phyloP scores from a whole-genome alignment of 345 rosid genomes.

The sweet orange (Citrus sinensis) region DNA sequence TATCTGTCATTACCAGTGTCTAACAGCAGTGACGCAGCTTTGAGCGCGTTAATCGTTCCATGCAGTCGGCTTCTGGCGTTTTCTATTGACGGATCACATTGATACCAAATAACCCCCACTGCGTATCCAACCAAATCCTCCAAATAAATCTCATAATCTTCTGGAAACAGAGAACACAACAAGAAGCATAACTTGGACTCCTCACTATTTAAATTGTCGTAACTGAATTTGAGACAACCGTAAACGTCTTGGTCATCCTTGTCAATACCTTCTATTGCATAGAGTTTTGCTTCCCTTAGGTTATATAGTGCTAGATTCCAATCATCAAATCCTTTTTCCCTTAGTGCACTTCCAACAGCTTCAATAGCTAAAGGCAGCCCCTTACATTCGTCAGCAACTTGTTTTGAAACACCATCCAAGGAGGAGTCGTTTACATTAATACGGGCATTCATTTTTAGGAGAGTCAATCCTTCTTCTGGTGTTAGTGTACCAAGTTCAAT shows the following conservation, averaged over 20 bases:
- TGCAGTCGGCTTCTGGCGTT: not conserved
- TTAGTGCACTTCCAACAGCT: not conserved
- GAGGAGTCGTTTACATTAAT: accelerated
- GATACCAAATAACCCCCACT: not conserved
- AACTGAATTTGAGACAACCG: not conserved
- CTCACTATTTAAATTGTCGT: not conserved
- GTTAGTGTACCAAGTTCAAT: accelerated
- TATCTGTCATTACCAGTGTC: not conserved
- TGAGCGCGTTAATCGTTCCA: not conserved
- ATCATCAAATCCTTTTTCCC: not conserved
- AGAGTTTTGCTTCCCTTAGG: not conserved
- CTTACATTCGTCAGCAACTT: not conserved
- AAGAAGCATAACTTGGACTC: not conserved
- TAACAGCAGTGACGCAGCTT: not conserved
- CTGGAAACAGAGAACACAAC: not conserved
- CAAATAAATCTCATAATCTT: not conserved
- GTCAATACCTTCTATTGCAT: not conserved
- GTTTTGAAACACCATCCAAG: accelerated
- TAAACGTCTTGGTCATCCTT: not conserved
- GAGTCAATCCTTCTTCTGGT: not conserved
- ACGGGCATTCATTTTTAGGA: accelerated
- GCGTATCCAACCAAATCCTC: not conserved
- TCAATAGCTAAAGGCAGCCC: not conserved
- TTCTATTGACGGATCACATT: not conserved
- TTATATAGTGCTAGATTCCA: not conserved